These are phyloP conservation scores for Tolypocladium guangdongense DNA, from an alignment of 2,329 filamentous ascomycete genomes.

Conservation along the genomic window DNA sequence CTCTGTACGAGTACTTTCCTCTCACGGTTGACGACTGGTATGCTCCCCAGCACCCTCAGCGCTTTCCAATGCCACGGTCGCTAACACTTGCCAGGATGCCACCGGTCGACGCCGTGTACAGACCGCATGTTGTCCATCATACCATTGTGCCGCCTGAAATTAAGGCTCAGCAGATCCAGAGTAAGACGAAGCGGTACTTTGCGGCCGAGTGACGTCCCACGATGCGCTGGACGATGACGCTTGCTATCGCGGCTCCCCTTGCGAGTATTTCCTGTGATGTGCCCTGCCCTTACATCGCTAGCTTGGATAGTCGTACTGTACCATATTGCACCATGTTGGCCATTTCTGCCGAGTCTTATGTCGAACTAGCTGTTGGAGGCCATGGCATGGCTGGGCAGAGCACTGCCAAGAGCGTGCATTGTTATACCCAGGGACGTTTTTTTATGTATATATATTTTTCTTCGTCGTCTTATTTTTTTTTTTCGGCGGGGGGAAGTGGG, in stretches of 20 bases:
- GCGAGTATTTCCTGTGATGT: background rate
- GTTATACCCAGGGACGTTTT: slow-evolving; percentile 4
- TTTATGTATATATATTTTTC: background rate
- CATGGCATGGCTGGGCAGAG: slow-evolving; percentile 1
- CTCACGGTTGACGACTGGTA: slow-evolving; percentile 81
- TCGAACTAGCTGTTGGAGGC: background rate
- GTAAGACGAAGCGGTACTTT: slow-evolving; percentile 62
- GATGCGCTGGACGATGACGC: background rate
- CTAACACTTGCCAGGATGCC: slow-evolving; percentile 48
- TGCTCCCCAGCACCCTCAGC: slow-evolving; percentile 8
- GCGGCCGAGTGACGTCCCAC: slow-evolving; percentile 41
- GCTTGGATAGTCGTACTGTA: background rate
- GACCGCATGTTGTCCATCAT: slow-evolving; percentile 89
- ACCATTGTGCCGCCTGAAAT: slow-evolving; percentile 60
- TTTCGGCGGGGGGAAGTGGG: too few species aligned
- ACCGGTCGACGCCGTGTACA: slow-evolving; percentile 79
- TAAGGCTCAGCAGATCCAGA: slow-evolving; percentile 56
- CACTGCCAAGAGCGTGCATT: slow-evolving; percentile 2
- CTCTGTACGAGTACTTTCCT: slow-evolving; percentile 91
- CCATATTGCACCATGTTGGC: background rate
- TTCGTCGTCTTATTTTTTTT: background rate
- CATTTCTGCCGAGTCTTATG: background rate
- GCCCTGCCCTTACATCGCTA: too few species aligned
- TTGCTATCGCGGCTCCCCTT: background rate
- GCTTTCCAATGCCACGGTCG: background rate